phyloP scores from a whole-genome alignment of 768 basidiomycete species.

The Agrocybe praecox region DNA sequence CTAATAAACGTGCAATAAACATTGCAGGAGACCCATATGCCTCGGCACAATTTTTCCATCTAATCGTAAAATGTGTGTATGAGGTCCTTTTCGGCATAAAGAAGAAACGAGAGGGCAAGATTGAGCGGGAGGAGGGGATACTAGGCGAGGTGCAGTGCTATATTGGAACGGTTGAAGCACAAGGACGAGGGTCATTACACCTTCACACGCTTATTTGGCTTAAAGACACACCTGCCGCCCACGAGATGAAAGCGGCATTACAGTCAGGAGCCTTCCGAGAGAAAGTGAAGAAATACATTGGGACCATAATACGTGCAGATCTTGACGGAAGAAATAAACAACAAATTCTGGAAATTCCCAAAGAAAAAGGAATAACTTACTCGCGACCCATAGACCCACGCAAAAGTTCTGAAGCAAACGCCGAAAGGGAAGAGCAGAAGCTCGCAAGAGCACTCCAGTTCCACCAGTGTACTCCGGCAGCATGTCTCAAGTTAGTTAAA shows the following conservation, averaged over 20 bases:
- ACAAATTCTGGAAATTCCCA: conserved; percentile 15
- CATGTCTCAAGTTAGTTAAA: conserved; percentile 22
- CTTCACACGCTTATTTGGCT: conserved; percentile 36
- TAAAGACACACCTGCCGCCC: conserved; percentile 30
- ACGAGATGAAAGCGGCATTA: conserved; percentile 22
- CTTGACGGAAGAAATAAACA: conserved; percentile 16
- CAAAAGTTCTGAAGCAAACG: not conserved
- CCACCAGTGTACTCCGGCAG: conserved; percentile 28
- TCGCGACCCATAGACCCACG: conserved; percentile 35
- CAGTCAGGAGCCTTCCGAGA: not conserved
- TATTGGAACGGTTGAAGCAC: conserved; percentile 44
- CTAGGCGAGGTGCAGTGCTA: conserved; percentile 31
- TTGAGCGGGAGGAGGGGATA: conserved; percentile 28
- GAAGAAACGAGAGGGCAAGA: conserved; percentile 1
- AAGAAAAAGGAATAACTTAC: conserved; percentile 28
- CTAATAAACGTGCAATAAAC: conserved; percentile 2
- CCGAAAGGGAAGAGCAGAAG: conserved; percentile 12
- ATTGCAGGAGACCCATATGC: conserved; percentile 11
- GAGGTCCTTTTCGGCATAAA: conserved; percentile 33
- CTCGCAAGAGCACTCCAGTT: conserved; percentile 30
- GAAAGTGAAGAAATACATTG: conserved; percentile 18
- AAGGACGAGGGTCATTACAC: conserved; percentile 36
- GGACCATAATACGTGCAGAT: conserved; percentile 30
- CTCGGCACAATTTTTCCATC: conserved; percentile 17
- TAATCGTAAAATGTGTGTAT: conserved; percentile 37